Conservation (phyloP, 441 rosid genomes). For the Monsonia emarginata region DNA sequence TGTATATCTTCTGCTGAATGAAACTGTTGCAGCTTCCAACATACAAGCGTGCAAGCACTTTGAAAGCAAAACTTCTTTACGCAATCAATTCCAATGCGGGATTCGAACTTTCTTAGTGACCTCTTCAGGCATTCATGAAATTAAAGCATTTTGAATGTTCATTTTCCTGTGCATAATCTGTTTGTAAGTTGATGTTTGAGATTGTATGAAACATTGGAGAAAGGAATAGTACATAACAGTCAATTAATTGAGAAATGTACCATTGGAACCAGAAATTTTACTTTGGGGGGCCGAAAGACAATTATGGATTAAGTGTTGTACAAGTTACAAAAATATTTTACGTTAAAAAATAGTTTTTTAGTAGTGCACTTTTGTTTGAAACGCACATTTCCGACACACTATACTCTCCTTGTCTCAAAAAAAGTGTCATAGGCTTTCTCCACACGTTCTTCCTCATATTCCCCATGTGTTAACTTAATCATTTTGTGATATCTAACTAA, state of each 20-base stretch:
- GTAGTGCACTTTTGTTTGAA: no score
- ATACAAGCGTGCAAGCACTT: constrained; percentile 74
- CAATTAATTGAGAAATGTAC: neutral
- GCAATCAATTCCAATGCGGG: constrained; percentile 97
- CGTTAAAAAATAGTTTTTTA: no score
- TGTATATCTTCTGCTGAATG: constrained; percentile 12
- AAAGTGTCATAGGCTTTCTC: no score
- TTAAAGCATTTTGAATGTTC: neutral
- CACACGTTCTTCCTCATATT: no score
- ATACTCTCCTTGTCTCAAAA: no score
- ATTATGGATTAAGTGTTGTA: no score
- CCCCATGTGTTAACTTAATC: no score
- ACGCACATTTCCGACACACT: no score
- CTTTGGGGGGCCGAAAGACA: no score
- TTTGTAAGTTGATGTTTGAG: neutral
- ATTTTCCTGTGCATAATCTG: constrained; percentile 5
- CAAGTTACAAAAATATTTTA: no score
- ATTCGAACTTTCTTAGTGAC: constrained; percentile 79
- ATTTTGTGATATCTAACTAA: no score
- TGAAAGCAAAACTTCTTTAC: constrained; percentile 82
- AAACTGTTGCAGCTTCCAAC: constrained; percentile 79
- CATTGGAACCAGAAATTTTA: no score
- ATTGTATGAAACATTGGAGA: neutral
- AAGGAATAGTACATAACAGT: neutral
- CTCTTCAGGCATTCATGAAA: constrained; percentile 24